A percentile compares a stretch with the other conserved stretches of the same genome.
Evolutionary conservation across 306 rosid species (phyloP).

Genomic region (Acacia melanoxylon): DNA sequence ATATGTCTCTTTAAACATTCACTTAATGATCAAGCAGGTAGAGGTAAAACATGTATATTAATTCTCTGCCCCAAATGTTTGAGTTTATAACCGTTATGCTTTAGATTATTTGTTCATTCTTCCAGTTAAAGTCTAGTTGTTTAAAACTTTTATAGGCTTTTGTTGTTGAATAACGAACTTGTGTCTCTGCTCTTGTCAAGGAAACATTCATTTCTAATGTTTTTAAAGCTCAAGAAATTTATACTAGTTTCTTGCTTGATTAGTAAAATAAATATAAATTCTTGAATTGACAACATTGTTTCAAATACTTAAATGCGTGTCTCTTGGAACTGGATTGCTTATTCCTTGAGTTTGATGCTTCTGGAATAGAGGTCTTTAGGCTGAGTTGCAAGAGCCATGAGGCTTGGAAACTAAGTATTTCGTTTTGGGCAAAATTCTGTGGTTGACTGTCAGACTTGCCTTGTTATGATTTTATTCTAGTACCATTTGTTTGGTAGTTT

Average conservation of each 20-base stretch:
- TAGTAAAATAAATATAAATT: neutral
- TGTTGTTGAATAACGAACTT: neutral
- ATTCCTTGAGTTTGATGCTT: neutral
- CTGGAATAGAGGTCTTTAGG: neutral
- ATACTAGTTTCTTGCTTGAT: neutral
- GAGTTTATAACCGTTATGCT: neutral
- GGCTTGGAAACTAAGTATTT: neutral
- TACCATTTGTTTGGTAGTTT: constrained; percentile 11
- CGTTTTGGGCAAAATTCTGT: neutral
- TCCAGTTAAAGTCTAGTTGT: neutral
- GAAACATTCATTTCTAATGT: neutral
- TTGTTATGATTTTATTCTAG: neutral
- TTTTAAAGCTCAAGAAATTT: neutral
- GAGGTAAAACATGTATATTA: constrained; percentile 21
- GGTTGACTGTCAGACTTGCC: constrained; percentile 15
- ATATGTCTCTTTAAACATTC: constrained; percentile 5
- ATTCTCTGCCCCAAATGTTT: neutral
- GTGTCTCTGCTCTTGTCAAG: neutral
- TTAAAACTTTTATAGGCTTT: neutral
- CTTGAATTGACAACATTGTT: neutral
- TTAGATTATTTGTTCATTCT: neutral
- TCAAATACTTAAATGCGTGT: neutral
- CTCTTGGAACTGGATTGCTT: neutral
- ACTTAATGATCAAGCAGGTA: neutral
- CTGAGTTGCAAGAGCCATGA: neutral